phyloP scores from a whole-genome alignment of 2,329 filamentous ascomycete genomes.

The Alternaria brassicae region DNA sequence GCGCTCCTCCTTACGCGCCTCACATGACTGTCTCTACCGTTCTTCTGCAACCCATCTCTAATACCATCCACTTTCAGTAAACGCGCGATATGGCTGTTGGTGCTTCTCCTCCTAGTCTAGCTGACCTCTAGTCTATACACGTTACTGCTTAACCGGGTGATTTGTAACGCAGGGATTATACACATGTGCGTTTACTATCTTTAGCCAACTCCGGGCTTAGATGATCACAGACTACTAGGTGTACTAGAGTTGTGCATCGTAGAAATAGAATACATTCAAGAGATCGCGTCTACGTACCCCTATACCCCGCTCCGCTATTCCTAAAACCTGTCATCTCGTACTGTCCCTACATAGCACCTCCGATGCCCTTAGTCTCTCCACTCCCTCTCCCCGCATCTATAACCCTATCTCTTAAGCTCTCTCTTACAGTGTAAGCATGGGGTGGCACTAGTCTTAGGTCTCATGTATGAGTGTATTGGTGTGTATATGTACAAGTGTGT shows the following conservation, averaged over 20 bases:
- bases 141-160: too few species aligned
- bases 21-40: neutral
- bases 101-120: conserved; percentile 44
- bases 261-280: neutral
- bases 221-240: too few species aligned
- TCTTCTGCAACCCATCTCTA: conserved; percentile 13
- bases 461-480: too few species aligned
- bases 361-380: conserved; percentile 15
- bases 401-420: conserved; percentile 10
- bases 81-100: conserved; percentile 35
- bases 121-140: conserved; percentile 44
- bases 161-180: too few species aligned
- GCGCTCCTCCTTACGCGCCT: conserved; percentile 13
- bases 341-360: neutral
- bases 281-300: neutral
- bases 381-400: conserved; percentile 8
- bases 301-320: neutral
- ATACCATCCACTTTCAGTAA: neutral
- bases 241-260: too few species aligned
- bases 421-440: too few species aligned
- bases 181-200: too few species aligned
- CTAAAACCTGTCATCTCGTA: conserved; percentile 7
- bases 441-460: too few species aligned
- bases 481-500: too few species aligned
- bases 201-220: too few species aligned